Conservation (phyloP, 2,329 filamentous ascomycete species). For the Knufia petricola region DNA sequence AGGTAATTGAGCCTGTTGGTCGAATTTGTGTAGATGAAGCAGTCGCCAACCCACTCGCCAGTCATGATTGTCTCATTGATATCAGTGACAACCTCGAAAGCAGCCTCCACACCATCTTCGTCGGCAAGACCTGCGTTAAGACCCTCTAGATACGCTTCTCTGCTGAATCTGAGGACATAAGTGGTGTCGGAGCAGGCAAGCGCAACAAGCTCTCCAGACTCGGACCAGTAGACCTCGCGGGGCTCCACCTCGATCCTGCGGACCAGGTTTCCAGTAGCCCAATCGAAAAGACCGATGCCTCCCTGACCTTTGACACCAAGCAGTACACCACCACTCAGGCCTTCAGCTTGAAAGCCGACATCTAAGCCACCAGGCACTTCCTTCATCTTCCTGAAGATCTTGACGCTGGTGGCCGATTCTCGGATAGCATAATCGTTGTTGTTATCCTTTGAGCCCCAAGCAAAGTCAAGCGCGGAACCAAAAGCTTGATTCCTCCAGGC, state of each 20-base stretch:
- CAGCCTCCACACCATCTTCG: slow-evolving; percentile 84
- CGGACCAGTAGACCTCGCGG: slow-evolving; percentile 83
- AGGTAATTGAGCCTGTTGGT: slow-evolving; percentile 97
- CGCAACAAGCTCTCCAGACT: slow-evolving; percentile 84
- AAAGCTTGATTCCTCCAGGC: slow-evolving; percentile 98
- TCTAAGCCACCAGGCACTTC: slow-evolving; percentile 83
- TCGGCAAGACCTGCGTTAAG: slow-evolving; percentile 75
- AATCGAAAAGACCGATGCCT: slow-evolving; percentile 92
- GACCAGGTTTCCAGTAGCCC: slow-evolving; percentile 80
- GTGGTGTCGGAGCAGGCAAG: slow-evolving; percentile 92
- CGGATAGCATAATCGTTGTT: slow-evolving; percentile 97
- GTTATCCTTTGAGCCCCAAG: slow-evolving; percentile 93
- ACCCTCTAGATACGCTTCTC: slow-evolving; percentile 78
- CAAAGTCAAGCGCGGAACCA: slow-evolving; percentile 88
- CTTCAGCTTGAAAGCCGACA: slow-evolving; percentile 90
- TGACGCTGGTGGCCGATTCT: slow-evolving; percentile 82
- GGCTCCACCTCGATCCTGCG: slow-evolving; percentile 79
- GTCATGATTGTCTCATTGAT: slow-evolving; percentile 88
- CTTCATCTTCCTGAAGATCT: slow-evolving; percentile 96
- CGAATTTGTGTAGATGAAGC: slow-evolving; percentile 96
- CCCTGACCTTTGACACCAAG: slow-evolving; percentile 92
- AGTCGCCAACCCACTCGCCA: slow-evolving; percentile 96
- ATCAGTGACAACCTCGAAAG: slow-evolving; percentile 93
- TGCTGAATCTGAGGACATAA: slow-evolving; percentile 85
- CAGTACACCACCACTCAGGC: slow-evolving; percentile 76